These are phyloP conservation scores for Lipomyces mesembrius DNA, from an alignment of 805 yeast species.

Conservation along the genomic window DNA sequence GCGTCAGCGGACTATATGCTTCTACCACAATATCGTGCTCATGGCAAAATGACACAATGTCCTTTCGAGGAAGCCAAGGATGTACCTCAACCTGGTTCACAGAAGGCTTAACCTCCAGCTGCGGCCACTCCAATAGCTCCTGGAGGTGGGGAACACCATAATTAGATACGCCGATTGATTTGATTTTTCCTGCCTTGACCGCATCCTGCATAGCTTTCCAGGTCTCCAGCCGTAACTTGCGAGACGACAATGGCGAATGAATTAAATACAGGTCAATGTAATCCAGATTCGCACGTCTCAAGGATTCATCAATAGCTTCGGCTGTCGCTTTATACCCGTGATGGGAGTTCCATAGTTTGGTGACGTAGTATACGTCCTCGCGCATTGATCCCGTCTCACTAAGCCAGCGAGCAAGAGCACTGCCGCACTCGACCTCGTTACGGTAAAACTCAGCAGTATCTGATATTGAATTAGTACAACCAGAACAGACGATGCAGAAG, in stretches of 20 bases:
- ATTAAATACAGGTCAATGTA: slow-evolving; percentile 75
- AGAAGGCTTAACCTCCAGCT: slow-evolving; percentile 59
- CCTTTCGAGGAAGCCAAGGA: slow-evolving; percentile 54
- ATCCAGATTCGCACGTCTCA: slow-evolving; percentile 58
- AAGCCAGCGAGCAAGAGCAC: slow-evolving; percentile 54
- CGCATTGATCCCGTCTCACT: slow-evolving; percentile 55
- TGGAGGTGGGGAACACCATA: slow-evolving; percentile 61
- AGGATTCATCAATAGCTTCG: slow-evolving; percentile 60
- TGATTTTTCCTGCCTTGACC: slow-evolving; percentile 54
- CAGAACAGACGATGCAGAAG: neutral
- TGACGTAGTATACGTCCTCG: slow-evolving; percentile 63
- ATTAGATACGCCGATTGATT: slow-evolving; percentile 67
- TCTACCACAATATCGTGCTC: slow-evolving; percentile 56
- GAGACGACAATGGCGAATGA: slow-evolving; percentile 52
- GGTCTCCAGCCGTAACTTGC: slow-evolving; percentile 50
- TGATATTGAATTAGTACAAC: neutral
- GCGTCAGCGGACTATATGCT: slow-evolving; percentile 70
- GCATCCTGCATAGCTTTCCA: slow-evolving; percentile 64
- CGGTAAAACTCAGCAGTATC: slow-evolving; percentile 69
- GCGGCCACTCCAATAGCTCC: slow-evolving; percentile 56
- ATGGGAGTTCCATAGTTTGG: slow-evolving; percentile 73
- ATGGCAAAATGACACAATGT: slow-evolving; percentile 51
- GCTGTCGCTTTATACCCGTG: slow-evolving; percentile 61
- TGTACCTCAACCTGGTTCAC: slow-evolving; percentile 69
- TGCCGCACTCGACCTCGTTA: slow-evolving; percentile 65